These are phyloP conservation scores for Botrytis squamosa DNA, from an alignment of 2,329 filamentous ascomycete species.

Conservation along the genomic window DNA sequence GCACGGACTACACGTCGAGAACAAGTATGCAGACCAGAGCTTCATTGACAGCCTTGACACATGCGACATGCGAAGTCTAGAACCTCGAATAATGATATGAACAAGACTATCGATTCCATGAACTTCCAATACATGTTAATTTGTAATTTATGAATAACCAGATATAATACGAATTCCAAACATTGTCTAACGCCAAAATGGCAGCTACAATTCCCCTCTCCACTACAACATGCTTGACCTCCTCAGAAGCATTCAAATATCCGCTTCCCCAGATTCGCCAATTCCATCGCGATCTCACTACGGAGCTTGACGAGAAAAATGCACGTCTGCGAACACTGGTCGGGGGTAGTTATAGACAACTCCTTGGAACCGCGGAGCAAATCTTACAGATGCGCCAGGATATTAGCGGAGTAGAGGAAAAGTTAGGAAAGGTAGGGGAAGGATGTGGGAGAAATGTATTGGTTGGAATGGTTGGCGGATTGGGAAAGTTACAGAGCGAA, in stretches of 20 bases:
- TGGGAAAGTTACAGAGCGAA: slow-evolving; percentile 48
- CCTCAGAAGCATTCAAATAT: slow-evolving; percentile 43
- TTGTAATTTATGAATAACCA: background rate
- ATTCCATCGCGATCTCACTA: slow-evolving; percentile 59
- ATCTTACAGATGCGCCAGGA: slow-evolving; percentile 85
- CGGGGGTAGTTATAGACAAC: slow-evolving; percentile 74
- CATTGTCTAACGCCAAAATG: slow-evolving; percentile 21
- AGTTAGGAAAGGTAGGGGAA: slow-evolving; percentile 69
- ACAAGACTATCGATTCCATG: no score
- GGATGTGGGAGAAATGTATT: slow-evolving; percentile 73
- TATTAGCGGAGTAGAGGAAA: slow-evolving; percentile 70
- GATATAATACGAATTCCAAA: background rate
- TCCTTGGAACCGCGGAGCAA: slow-evolving; percentile 88
- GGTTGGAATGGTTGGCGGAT: slow-evolving; percentile 60
- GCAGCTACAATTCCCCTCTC: slow-evolving; percentile 45
- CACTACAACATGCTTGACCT: slow-evolving; percentile 51
- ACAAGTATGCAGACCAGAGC: slow-evolving; percentile 13
- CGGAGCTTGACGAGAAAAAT: slow-evolving; percentile 61
- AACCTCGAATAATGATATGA: slow-evolving; percentile 2
- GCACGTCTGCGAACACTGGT: slow-evolving; percentile 62
- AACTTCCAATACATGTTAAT: background rate
- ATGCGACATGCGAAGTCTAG: background rate
- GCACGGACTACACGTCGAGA: slow-evolving; percentile 6
- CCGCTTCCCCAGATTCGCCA: slow-evolving; percentile 63
- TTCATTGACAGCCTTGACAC: slow-evolving; percentile 4